Base-by-base conservation (phyloP, 2,329 filamentous ascomycete species). In the Trichoderma sp. region DNA sequence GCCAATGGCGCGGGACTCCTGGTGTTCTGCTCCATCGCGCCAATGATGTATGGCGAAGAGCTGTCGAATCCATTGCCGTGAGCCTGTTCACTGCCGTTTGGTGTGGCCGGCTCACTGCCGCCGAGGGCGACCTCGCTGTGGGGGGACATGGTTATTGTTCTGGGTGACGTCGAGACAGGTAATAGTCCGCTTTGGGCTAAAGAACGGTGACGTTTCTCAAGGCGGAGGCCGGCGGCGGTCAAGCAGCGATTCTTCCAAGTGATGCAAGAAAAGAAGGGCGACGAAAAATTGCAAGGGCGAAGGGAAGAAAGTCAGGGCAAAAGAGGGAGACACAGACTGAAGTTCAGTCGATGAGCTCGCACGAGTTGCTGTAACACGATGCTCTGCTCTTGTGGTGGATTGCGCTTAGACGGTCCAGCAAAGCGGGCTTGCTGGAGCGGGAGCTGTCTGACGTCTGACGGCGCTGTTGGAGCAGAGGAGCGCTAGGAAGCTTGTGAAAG, bases 51-150 rank as follows among this genome's bases (percentile, higher is more conserved):
- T 9, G 57, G 63, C 34, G 47, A 44, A 24, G 58, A 51, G 48
- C 12, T 61, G 19, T 48, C 44, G 19, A 60, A 51, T 24, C 44
- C 57, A 48, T 52, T 47, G 50, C 58, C 52, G 21, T 64, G 61
- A 57, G 30, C 61, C 39, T 57, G 59, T 50, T 58, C 68, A 48
- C 65, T 67, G 44, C 66, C 60, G 19, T 60, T 60, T 41, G 66
- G 50, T 21, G 65, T 67, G 6, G 45, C 66, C 59, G 69, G 66
- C 64, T 73, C 73, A 47, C 60, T 63, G 47, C 67, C 68, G 17
- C 70, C 71, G 62, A 74, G 68, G 54, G 70, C 68, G 55, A 75
- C 66, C 54, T 78, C 76, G 67, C 75, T 75, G 66, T 77, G 76
- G 63, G 76, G 75, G 51, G 75, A 73, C 76, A 78, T 78, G 62